These are phyloP conservation scores for Colletotrichum euphorbiae DNA, from an alignment of 2,329 filamentous ascomycete genomes.

Conservation along the genomic window DNA sequence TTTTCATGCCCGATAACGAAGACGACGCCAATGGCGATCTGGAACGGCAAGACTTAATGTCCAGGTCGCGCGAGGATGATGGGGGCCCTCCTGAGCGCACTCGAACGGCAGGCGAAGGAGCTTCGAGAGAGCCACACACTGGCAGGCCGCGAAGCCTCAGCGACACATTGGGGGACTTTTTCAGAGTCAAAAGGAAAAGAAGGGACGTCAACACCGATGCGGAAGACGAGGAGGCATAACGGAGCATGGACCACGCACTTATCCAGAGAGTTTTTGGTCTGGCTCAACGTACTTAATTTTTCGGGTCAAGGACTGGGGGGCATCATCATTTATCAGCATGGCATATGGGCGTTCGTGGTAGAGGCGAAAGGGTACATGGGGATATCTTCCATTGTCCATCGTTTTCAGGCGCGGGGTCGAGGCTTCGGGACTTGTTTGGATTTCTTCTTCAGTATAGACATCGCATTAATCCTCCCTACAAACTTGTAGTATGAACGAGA, in stretches of 20 bases:
- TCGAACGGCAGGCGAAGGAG: constrained; percentile 32
- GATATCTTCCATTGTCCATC: constrained; percentile 29
- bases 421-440: constrained; percentile 6
- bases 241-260: no score
- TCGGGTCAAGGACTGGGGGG: constrained; percentile 9
- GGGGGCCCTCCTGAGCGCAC: constrained; percentile 27
- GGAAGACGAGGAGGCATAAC: constrained; percentile 33
- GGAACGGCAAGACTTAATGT: constrained; percentile 28
- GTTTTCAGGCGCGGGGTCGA: constrained; percentile 9
- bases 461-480: constrained; percentile 4
- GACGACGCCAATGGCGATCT: constrained; percentile 45
- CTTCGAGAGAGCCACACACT: constrained; percentile 38
- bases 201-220: constrained; percentile 41
- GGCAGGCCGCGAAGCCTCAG: constrained; percentile 55
- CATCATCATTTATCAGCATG: constrained; percentile 32
- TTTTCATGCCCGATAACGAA: constrained; percentile 63
- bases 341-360: constrained; percentile 40
- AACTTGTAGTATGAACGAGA: background rate
- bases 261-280: background rate
- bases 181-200: constrained; percentile 51
- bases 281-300: background rate
- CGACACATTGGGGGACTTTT: constrained; percentile 55
- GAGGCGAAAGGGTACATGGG: constrained; percentile 14
- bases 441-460: constrained; percentile 13
- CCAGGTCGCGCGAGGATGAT: constrained; percentile 1